phyloP scores from a whole-genome alignment of 306 rosid genomes.

The Citrullus amarus region DNA sequence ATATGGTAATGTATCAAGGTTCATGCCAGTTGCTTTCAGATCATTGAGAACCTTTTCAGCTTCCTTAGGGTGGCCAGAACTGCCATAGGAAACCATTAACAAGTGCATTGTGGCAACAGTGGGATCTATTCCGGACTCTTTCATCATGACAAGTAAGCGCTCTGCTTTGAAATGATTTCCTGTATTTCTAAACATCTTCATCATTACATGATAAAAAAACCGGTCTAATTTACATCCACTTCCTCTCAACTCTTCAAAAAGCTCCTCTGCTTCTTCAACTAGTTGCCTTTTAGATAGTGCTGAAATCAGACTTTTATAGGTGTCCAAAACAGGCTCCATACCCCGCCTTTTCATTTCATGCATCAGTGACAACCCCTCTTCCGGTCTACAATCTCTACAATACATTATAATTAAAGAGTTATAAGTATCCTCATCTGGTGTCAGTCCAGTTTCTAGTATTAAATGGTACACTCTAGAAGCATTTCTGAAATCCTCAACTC shows the following conservation, averaged over 20 bases:
- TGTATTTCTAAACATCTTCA: slow-evolving; percentile 71
- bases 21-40: slow-evolving; percentile 46
- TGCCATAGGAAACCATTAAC: slow-evolving; percentile 83
- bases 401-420: slow-evolving; percentile 70
- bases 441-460: slow-evolving; percentile 50
- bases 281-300: slow-evolving; percentile 61
- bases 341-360: slow-evolving; percentile 62
- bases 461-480: slow-evolving; percentile 45
- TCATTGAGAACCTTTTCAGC: slow-evolving; percentile 78
- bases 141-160: slow-evolving; percentile 61
- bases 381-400: slow-evolving; percentile 79
- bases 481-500: slow-evolving; percentile 54
- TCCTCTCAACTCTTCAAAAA: slow-evolving; percentile 76
- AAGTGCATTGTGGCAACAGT: slow-evolving; percentile 82
- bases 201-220: slow-evolving; percentile 80
- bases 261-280: slow-evolving; percentile 72
- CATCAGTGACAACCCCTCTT: slow-evolving; percentile 78
- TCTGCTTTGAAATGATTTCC: slow-evolving; percentile 75
- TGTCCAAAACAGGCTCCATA: slow-evolving; percentile 64
- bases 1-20: slow-evolving; percentile 65
- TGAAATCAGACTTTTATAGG: slow-evolving; percentile 85
- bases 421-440: slow-evolving; percentile 74
- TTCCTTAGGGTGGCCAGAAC: slow-evolving; percentile 83
- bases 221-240: slow-evolving; percentile 62
- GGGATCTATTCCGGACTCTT: slow-evolving; percentile 79